These are phyloP conservation scores for Priceomyces medius DNA, from an alignment of 805 yeast genomes.

Conservation along the genomic window DNA sequence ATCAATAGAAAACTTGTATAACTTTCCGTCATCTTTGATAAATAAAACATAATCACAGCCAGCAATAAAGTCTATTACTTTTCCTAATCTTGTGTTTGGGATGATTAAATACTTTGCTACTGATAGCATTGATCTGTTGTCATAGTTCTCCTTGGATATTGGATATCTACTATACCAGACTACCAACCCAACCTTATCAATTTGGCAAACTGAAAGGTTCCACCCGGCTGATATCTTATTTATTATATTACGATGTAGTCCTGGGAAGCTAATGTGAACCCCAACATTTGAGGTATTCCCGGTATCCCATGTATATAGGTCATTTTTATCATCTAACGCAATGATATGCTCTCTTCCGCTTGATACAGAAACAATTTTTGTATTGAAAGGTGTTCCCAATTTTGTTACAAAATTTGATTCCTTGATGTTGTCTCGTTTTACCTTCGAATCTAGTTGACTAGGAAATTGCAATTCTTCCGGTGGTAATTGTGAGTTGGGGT, in stretches of 20 bases:
- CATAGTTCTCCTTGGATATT: constrained; percentile 17
- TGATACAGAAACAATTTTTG: constrained; percentile 47
- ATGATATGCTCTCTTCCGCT: constrained; percentile 67
- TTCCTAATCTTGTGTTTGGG: constrained; percentile 36
- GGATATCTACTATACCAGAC: constrained; percentile 49
- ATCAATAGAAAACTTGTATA: constrained; percentile 34
- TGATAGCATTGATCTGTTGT: constrained; percentile 12
- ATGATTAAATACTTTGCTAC: constrained; percentile 42
- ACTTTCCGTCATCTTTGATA: constrained; percentile 44
- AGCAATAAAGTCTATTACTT: constrained; percentile 53
- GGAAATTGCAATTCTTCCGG: constrained; percentile 16
- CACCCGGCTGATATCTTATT: constrained; percentile 64
- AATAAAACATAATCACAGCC: constrained; percentile 54
- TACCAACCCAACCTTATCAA: constrained; percentile 52
- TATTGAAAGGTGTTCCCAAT: constrained; percentile 18
- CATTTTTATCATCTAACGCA: constrained; percentile 51
- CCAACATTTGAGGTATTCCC: constrained; percentile 36
- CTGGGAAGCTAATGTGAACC: constrained; percentile 40
- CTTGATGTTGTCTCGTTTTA: constrained; percentile 6
- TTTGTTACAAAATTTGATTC: constrained; percentile 27
- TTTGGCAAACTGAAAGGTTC: constrained; percentile 53
- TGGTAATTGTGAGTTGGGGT: constrained; percentile 22
- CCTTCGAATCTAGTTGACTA: not conserved
- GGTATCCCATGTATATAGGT: constrained; percentile 65
- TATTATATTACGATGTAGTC: constrained; percentile 20